Base-by-base conservation (phyloP, 2,329 filamentous ascomycete genomes). In the Arthrobotrys pseudoclavata region DNA sequence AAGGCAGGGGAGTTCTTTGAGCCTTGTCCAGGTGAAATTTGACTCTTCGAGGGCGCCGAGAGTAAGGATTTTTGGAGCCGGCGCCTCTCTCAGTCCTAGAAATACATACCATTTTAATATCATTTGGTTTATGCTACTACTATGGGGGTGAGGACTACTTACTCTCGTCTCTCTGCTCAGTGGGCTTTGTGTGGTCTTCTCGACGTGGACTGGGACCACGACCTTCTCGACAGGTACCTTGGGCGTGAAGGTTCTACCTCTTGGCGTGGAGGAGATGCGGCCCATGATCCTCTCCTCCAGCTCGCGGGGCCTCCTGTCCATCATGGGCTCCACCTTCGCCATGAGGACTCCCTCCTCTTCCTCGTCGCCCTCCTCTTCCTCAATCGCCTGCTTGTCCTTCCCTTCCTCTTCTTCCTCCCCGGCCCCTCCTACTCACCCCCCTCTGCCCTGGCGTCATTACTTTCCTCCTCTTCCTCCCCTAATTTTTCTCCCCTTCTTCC, bases 391-490 rank as follows among this genome's bases (percentile, higher is more conserved):
- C 62, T 67, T 42, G 15, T 22, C 29, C 29, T 53, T 10, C 26
- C 55, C 15, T 1, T 53, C 53, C 20, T 53, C 53, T 13, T 63
- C 52, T 24, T 61, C 40, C 15, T 69, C 69, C 62, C 67, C 62
- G 45, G 6, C 42, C 40, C 31, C 47, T 29, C 18, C n/a, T 52
- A n/a, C 50, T 71, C 18, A 9, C 7, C 31, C 31, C 31, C 31
- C 31, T 68, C 72, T 1, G 48, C 37, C 40, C 76, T 69, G 22
- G 76, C 70, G 40, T 76, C 62, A 55, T 81, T 80, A 80, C 84
- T 24, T 10, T 53, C 48, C 12, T 66, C 31, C 79, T 69, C 61
- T 75, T 80, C 57, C 76, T 80, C 22, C 66, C 67, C 69, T 79
- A 34, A 1, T 31, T 79, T 69, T 45, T 80, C 68, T 13, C 74